Base-by-base conservation (phyloP, 805 yeast genomes). In the Hermanozyma aechmeae region DNA sequence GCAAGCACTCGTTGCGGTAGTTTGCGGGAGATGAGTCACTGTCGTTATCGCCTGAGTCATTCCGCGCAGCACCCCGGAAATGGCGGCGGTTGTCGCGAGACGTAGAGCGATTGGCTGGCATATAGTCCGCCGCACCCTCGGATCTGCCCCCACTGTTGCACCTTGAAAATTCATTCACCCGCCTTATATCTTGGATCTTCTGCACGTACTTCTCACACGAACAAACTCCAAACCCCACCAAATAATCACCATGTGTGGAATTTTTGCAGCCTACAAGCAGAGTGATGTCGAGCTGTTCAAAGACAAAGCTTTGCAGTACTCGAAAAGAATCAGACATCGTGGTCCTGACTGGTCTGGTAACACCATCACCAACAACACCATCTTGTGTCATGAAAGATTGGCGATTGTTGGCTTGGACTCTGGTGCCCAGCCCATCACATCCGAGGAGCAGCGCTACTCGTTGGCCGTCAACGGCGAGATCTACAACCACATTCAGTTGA, bases 281-380 rank as follows among this genome's bases (percentile, higher is more conserved):
- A 79, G 77, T 24, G 81, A 85, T 42, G 79, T 82, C 36, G 78
- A 79, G 45, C 62, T 67, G 31, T 92, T 82, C 71, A 89, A 87
- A 61, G 73, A 78, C 39, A 78, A 78, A 53, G 97, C 97, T 25
- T 69, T 92, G 38, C 93, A 84, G 56, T 71, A 84, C 55, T 72
- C 97, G 38, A 89, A 85, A 61, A 75, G 87, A 62, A 80, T 89
- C 56, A 79, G 99, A 66, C 99, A 92, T 63, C 79, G 99, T 63
- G 99, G 99, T 51, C 99, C 99, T 44, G 99, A 92, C 63, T 92
- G 99, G 99, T 72, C 86, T 22, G 98, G 98, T 51, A 86, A 85
- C 76, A 56, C 71, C 41, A 63, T 72, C 42, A 76, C 77, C 53
- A 83, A 83, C 77, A 9, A 9, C 13, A 84, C 96, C 27, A 78